Evolutionary conservation across 495 filamentous ascomycete species (phyloP).

Genomic region (Aspergillus taichungensis): DNA sequence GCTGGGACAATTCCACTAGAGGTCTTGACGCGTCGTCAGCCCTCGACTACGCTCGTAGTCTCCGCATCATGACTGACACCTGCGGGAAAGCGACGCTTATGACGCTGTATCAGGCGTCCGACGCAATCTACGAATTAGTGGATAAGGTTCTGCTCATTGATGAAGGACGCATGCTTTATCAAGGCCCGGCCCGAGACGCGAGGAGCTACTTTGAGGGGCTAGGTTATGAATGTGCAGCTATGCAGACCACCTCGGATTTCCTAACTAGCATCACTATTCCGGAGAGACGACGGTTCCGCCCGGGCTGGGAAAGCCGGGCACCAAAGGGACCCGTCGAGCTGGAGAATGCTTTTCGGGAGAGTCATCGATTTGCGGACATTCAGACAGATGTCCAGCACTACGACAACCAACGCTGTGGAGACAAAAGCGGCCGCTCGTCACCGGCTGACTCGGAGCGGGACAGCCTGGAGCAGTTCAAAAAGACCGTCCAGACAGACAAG

Average conservation of each 20-base stretch:
- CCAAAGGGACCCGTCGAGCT: constrained; percentile 65
- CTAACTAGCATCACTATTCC: constrained; percentile 72
- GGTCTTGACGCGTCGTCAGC: constrained; percentile 78
- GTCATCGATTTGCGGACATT: constrained; percentile 35
- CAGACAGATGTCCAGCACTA: constrained; percentile 42
- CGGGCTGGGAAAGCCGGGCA: constrained; percentile 56
- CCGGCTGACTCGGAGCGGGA: constrained; percentile 33
- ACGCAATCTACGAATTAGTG: constrained; percentile 75
- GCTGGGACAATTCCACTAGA: constrained; percentile 79
- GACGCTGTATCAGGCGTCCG: constrained; percentile 72
- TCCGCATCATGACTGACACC: constrained; percentile 70
- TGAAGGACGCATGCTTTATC: constrained; percentile 69
- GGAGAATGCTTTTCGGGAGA: constrained; percentile 45
- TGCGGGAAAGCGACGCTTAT: constrained; percentile 73
- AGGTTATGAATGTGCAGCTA: constrained; percentile 65
- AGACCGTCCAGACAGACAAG: constrained; percentile 31
- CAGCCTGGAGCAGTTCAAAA: constrained; percentile 34
- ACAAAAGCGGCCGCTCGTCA: constrained; percentile 21
- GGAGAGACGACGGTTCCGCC: constrained; percentile 50
- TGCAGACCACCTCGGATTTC: constrained; percentile 78
- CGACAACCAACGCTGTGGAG: constrained; percentile 27
- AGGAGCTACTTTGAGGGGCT: constrained; percentile 71
- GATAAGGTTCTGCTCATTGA: constrained; percentile 83
- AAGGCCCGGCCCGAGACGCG: constrained; percentile 61
- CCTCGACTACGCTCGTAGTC: constrained; percentile 57